Percentiles rank a stretch among this genome's conserved stretches.
Evolutionary conservation across 768 basidiomycete genomes (phyloP).

Genomic region (Candolleomyces efflorescens): DNA sequence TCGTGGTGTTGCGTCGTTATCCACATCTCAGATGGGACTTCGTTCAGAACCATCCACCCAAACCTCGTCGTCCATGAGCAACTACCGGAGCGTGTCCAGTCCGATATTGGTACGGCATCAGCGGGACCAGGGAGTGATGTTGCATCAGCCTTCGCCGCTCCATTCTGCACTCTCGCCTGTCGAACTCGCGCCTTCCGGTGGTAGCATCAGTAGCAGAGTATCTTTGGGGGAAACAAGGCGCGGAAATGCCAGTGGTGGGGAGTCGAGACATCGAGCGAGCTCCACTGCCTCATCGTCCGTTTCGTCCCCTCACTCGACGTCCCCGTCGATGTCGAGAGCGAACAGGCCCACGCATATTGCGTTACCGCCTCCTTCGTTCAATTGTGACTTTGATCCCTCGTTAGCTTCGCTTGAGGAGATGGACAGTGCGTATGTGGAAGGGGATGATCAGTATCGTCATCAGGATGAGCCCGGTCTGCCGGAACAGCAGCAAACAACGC

Average conservation of each 20-base stretch:
- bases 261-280: not conserved
- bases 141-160: not conserved
- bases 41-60: not conserved
- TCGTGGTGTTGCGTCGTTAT: too few relatives aligned
- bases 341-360: constrained; percentile 6
- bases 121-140: not conserved
- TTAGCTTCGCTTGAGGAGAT: constrained; percentile 3
- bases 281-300: not conserved
- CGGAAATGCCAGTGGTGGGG: not conserved
- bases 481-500: not conserved
- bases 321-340: not conserved
- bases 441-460: not conserved
- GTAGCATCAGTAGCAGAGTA: too few relatives aligned
- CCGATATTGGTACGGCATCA: not conserved
- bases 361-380: constrained; percentile 4
- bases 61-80: not conserved
- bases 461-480: not conserved
- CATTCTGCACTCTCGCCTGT: not conserved
- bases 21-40: not conserved
- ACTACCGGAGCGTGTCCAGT: not conserved
- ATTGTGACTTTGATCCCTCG: constrained; percentile 6
- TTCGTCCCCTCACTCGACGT: not conserved
- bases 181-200: not conserved
- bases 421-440: not conserved
- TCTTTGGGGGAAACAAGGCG: not conserved